These are phyloP conservation scores for Solanum megistacrolobum DNA, from an alignment of 257 asterid species.

Conservation along the genomic window DNA sequence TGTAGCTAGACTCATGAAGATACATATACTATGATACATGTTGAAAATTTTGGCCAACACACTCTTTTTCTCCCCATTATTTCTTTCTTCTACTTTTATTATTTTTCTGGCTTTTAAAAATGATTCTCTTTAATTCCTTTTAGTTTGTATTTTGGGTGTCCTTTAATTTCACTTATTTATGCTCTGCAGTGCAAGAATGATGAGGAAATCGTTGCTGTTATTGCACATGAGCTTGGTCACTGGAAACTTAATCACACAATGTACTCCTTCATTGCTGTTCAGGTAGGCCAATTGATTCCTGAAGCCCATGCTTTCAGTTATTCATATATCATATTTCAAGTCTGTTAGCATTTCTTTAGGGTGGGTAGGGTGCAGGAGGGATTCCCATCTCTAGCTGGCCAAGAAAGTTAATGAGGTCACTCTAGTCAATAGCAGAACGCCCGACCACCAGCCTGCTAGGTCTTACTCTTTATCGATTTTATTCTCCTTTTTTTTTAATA, in stretches of 20 bases:
- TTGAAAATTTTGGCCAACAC: background rate
- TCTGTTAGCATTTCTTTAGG: background rate
- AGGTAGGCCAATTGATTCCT: conserved; percentile 45
- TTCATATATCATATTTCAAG: background rate
- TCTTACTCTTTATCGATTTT: background rate
- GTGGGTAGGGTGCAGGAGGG: background rate
- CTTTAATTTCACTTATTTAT: background rate
- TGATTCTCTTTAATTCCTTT: background rate
- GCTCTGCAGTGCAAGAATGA: conserved; percentile 75
- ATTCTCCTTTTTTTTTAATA: background rate
- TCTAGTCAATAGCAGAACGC: background rate
- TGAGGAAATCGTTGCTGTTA: conserved; percentile 97
- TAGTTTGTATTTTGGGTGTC: background rate
- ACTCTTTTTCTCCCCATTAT: background rate
- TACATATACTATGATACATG: background rate
- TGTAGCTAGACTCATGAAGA: background rate
- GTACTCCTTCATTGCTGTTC: conserved; percentile 85
- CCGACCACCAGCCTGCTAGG: background rate
- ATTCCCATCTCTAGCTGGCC: background rate
- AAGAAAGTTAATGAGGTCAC: background rate
- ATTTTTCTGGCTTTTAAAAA: background rate
- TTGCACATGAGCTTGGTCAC: conserved; percentile 98
- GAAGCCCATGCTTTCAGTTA: background rate
- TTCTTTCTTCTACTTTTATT: background rate
- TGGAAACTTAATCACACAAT: conserved; percentile 94